Conservation (phyloP, 805 yeast species). For the Danielia oregonensis region DNA sequence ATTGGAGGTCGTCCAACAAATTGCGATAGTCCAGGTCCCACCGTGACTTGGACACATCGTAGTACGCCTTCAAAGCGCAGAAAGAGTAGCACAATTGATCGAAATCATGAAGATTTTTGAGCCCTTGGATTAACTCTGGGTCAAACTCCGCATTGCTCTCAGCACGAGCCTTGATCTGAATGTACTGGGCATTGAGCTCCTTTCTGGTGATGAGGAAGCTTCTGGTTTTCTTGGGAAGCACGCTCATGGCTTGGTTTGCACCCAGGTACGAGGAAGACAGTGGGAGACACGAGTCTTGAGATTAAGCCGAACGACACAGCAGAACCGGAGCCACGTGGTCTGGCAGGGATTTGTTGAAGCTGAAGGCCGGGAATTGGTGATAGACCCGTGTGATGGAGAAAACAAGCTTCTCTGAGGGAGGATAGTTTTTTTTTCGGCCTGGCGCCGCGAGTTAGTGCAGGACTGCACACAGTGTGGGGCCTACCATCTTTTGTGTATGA, state of each 20-base stretch:
- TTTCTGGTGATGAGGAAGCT: constrained; percentile 6
- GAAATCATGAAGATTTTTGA: constrained; percentile 19
- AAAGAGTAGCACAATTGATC: constrained; percentile 26
- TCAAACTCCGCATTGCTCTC: not conserved
- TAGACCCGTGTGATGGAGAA: too few species aligned
- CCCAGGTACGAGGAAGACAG: constrained; percentile 2
- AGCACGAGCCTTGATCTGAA: not conserved
- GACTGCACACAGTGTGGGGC: not conserved
- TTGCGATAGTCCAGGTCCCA: constrained; percentile 13
- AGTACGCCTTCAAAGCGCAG: constrained; percentile 22
- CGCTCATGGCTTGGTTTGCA: constrained; percentile 8
- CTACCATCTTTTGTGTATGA: too few species aligned
- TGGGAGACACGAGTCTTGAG: too few species aligned
- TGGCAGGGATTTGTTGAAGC: too few species aligned
- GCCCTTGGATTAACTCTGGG: constrained; percentile 3
- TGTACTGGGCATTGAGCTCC: constrained; percentile 10
- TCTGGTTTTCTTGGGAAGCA: constrained; percentile 10
- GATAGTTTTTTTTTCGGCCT: not conserved
- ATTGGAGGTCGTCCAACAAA: constrained; percentile 15
- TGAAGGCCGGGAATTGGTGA: too few species aligned
- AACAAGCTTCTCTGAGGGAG: too few species aligned
- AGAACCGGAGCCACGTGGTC: too few species aligned
- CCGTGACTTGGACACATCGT: constrained; percentile 17
- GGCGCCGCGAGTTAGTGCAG: not conserved
- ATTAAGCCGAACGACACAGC: too few species aligned